Conservation (phyloP, 345 rosid species). For the Rubroshorea leprosula region DNA sequence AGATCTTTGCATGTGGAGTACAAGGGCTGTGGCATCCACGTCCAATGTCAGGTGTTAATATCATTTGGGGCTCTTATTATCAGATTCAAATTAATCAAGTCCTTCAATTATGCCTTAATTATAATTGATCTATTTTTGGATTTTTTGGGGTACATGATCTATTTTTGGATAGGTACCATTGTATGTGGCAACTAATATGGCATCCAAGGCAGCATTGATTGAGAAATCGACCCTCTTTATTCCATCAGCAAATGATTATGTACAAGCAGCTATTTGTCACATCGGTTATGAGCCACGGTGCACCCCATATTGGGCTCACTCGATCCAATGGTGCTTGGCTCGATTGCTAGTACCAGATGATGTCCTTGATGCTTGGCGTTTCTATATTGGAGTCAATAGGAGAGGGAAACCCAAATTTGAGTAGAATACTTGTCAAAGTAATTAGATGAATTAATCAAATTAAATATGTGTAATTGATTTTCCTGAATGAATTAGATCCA, state of each 20-base stretch:
- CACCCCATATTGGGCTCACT: constrained; percentile 79
- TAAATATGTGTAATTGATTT: no score
- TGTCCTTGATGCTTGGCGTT: constrained; percentile 72
- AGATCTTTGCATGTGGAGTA: constrained; percentile 68
- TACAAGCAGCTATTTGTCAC: constrained; percentile 38
- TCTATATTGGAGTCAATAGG: constrained; percentile 59
- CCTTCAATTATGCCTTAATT: no score
- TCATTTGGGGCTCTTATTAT: neutral
- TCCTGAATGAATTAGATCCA: no score
- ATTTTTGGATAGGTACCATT: constrained; percentile 51
- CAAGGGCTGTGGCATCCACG: constrained; percentile 58
- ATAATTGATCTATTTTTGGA: no score
- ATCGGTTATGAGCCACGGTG: constrained; percentile 61
- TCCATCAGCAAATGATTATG: constrained; percentile 59
- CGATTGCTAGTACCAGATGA: constrained; percentile 35
- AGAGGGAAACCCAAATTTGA: no score
- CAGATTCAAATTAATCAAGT: no score
- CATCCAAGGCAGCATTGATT: constrained; percentile 46
- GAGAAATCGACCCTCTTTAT: constrained; percentile 43
- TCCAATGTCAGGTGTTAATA: constrained; percentile 72
- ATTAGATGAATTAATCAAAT: no score
- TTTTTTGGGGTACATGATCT: no score
- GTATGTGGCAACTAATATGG: constrained; percentile 80
- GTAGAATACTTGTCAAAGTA: no score
- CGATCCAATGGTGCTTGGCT: constrained; percentile 65